These are phyloP conservation scores for Arachis stenosperma DNA, from an alignment of 306 rosid species.

Conservation along the genomic window DNA sequence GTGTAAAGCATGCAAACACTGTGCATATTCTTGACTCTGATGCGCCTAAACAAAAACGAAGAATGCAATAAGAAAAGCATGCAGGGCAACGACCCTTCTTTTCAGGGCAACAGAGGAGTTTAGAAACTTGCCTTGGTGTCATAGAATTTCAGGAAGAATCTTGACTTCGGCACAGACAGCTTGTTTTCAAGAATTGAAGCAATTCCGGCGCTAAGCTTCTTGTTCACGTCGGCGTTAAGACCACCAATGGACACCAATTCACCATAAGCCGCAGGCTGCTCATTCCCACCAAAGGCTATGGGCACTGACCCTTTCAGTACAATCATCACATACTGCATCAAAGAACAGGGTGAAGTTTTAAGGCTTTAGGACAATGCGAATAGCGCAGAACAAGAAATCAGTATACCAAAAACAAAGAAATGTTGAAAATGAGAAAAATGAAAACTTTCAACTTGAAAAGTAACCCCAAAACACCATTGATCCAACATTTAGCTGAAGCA, in stretches of 20 bases:
- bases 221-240: conserved; percentile 76
- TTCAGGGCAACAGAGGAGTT: conserved; percentile 32
- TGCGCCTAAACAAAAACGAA: conserved; percentile 77
- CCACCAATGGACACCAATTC: conserved; percentile 98
- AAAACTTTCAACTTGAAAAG: background rate
- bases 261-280: conserved; percentile 92
- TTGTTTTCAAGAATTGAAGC: conserved; percentile 76
- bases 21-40: conserved; percentile 82
- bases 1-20: conserved; percentile 89
- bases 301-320: conserved; percentile 95
- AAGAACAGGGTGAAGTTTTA: background rate
- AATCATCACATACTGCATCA: conserved; percentile 86
- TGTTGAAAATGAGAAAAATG: background rate
- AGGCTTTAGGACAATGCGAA: conserved; percentile 11
- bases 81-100: conserved; percentile 42
- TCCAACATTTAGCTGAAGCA: conserved; percentile 25
- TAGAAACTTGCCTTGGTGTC: conserved; percentile 81
- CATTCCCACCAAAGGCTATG: conserved; percentile 85
- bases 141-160: conserved; percentile 81
- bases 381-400: background rate
- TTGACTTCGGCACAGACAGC: conserved; percentile 84
- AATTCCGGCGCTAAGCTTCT: conserved; percentile 87
- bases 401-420: conserved; percentile 6
- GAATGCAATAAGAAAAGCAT: conserved; percentile 58
- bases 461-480: conserved; percentile 22